Evolutionary conservation across 169 alveolate species (phyloP).

Genomic region (Plasmodium reichenowi): DNA sequence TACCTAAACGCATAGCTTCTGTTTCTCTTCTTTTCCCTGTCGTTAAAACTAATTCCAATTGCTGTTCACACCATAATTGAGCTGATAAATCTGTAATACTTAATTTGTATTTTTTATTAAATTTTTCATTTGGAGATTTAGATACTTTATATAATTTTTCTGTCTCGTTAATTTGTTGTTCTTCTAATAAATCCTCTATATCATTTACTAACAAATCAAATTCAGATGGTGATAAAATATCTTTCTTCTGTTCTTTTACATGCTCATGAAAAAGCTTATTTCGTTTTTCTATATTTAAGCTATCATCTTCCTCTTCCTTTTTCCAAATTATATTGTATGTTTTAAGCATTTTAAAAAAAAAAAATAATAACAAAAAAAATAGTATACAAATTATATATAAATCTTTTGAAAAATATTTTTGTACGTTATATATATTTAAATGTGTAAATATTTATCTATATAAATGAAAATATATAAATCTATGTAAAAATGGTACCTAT

Average conservation of each 20-base stretch:
- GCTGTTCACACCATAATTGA: slow-evolving; percentile 89
- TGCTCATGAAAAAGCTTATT: not conserved
- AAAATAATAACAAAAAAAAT: not conserved
- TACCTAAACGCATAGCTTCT: slow-evolving; percentile 86
- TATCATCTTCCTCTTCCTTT: slow-evolving; percentile 26
- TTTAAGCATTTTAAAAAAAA: slow-evolving; percentile 40
- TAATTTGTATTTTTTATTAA: slow-evolving; percentile 83
- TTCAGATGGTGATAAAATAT: slow-evolving; percentile 11
- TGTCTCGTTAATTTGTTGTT: slow-evolving; percentile 74
- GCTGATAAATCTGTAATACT: slow-evolving; percentile 86
- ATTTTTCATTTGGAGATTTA: slow-evolving; percentile 72
- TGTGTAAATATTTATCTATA: too few relatives aligned
- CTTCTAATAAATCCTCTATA: slow-evolving; percentile 71
- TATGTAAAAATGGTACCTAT: too few relatives aligned
- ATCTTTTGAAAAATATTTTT: too few relatives aligned
- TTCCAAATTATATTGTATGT: slow-evolving; percentile 73
- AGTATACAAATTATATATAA: not conserved
- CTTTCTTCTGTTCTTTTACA: slow-evolving; percentile 14
- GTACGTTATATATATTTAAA: too few relatives aligned
- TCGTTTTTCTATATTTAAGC: slow-evolving; percentile 14
- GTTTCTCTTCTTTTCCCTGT: slow-evolving; percentile 86
- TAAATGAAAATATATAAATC: too few relatives aligned
- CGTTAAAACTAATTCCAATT: slow-evolving; percentile 81
- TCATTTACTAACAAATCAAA: slow-evolving; percentile 62
- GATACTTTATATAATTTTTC: slow-evolving; percentile 73